A percentile compares a stretch with the other conserved stretches of the same genome.
phyloP scores from a whole-genome alignment of 179 eudicot species.

The Silene vulgaris region DNA sequence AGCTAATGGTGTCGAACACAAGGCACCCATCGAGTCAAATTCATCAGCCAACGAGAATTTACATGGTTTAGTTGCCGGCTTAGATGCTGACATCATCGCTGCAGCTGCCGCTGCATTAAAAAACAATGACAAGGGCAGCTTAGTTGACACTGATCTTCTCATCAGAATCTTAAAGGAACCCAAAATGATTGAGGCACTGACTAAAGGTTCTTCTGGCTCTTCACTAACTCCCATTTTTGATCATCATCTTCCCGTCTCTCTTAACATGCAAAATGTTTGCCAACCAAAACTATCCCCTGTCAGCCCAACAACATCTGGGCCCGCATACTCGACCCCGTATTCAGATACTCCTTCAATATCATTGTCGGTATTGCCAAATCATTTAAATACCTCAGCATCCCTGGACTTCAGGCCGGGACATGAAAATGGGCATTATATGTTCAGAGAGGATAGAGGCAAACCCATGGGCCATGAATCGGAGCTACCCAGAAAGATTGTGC shows the following conservation, averaged over 20 bases:
- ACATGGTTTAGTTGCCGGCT: slow-evolving; percentile 23
- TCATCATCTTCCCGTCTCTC: background rate
- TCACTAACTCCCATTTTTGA: background rate
- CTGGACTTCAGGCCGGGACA: background rate
- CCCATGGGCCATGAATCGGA: slow-evolving; percentile 5
- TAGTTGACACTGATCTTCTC: slow-evolving; percentile 49
- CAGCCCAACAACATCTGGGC: slow-evolving; percentile 10
- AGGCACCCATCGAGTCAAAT: slow-evolving; percentile 16
- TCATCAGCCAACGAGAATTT: slow-evolving; percentile 25
- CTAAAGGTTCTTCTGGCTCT: slow-evolving; percentile 11
- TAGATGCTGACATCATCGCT: slow-evolving; percentile 39
- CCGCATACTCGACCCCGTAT: slow-evolving; percentile 2
- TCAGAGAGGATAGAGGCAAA: background rate
- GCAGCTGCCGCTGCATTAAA: slow-evolving; percentile 52
- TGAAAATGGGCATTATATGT: slow-evolving; percentile 14
- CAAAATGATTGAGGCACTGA: slow-evolving; percentile 34
- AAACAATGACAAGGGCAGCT: slow-evolving; percentile 38
- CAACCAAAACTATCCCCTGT: slow-evolving; percentile 3
- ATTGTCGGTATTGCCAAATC: background rate
- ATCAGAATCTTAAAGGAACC: slow-evolving; percentile 48
- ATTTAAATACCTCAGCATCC: background rate
- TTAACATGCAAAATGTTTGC: background rate
- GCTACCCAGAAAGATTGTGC: background rate
- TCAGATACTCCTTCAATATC: slow-evolving; percentile 10
- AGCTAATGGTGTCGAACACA: slow-evolving; percentile 1